A percentile compares a stretch with the other conserved stretches of the same genome.
phyloP scores from a whole-genome alignment of 108 stramenopile species.

The Cylindrotheca fusiformis region DNA sequence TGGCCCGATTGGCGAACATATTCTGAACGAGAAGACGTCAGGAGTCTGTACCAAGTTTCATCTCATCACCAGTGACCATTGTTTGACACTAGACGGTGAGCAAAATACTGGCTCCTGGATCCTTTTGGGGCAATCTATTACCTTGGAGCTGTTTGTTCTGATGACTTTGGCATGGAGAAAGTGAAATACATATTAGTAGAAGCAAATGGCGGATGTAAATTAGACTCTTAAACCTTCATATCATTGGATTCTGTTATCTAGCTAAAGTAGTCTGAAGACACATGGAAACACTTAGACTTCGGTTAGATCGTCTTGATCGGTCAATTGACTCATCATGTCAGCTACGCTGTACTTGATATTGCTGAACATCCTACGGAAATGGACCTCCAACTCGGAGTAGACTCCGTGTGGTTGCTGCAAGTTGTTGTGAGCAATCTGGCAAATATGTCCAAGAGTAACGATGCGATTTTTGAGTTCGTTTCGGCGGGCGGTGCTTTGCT shows the following conservation, averaged over 20 bases:
- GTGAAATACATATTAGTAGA: not conserved
- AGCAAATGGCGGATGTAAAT: not conserved
- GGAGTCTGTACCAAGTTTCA: slow-evolving; percentile 29
- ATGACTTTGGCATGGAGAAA: slow-evolving; percentile 25
- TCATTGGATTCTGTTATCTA: no score
- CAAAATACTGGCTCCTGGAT: slow-evolving; percentile 31
- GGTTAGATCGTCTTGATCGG: slow-evolving; percentile 84
- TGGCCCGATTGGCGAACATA: slow-evolving; percentile 12
- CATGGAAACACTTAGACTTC: slow-evolving; percentile 48
- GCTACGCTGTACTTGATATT: slow-evolving; percentile 89
- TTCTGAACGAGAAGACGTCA: slow-evolving; percentile 12
- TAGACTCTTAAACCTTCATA: not conserved
- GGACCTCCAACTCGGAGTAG: slow-evolving; percentile 69
- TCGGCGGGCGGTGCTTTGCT: slow-evolving; percentile 68
- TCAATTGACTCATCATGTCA: slow-evolving; percentile 91
- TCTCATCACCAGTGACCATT: slow-evolving; percentile 18
- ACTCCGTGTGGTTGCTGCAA: slow-evolving; percentile 91
- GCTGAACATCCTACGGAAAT: slow-evolving; percentile 85
- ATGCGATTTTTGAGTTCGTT: slow-evolving; percentile 89
- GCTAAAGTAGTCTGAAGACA: not conserved
- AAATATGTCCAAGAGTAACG: slow-evolving; percentile 81
- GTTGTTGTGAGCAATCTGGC: slow-evolving; percentile 87
- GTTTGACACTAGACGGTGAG: slow-evolving; percentile 26
- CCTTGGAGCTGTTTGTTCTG: slow-evolving; percentile 34
- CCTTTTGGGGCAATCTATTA: slow-evolving; percentile 33